Base-by-base conservation (phyloP, 345 rosid species). In the Bruguiera sexangula region DNA sequence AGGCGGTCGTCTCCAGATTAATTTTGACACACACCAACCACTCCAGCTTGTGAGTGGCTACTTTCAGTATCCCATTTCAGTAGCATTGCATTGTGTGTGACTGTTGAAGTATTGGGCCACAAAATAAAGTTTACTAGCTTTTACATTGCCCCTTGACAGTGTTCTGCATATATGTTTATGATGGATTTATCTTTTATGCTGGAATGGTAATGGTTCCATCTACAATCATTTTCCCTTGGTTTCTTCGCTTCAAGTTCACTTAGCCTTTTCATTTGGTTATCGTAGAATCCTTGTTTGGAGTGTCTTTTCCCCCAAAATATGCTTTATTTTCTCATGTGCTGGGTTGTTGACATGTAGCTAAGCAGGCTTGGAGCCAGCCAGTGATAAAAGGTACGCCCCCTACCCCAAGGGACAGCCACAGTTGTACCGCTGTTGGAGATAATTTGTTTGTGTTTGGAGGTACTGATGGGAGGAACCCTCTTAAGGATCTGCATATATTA, bases 381-480 rank as follows among this genome's bases (percentile, higher is more conserved):
- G 64, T 52, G 39, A 79, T 86, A 58, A 85, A 84, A 69, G 97
- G 98, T 74, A 79, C 69, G 5, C 93, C 89, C 0, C 98, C 99
- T 24, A 63, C 80, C 68, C 91, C 97, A 1, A 88, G 99, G 82
- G 99, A 95, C 76, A 95, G 99, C 81, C 99, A 95, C 79, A 90
- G 86, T 72, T 90, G 91, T 76, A 88, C 98, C 3, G 72, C 89
- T 43, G 83, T 95, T 24, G 92, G 88, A 15, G 96, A 86, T 63
- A 87, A 81, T 64, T 83, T 92, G 57, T 88, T 74, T 51, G 92
- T 95, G 56, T 92, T 95, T 70, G 99, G 99, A 71, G 99, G 99
- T 72, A 92, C 99, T 27, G 98, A 95, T 84, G 97, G 99, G 60
- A 60, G 37, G 70, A 84, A 82, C 34, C 91, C 94, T 76, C 94